Base-by-base conservation (phyloP, 345 rosid species). In the Pugionium cornutum region DNA sequence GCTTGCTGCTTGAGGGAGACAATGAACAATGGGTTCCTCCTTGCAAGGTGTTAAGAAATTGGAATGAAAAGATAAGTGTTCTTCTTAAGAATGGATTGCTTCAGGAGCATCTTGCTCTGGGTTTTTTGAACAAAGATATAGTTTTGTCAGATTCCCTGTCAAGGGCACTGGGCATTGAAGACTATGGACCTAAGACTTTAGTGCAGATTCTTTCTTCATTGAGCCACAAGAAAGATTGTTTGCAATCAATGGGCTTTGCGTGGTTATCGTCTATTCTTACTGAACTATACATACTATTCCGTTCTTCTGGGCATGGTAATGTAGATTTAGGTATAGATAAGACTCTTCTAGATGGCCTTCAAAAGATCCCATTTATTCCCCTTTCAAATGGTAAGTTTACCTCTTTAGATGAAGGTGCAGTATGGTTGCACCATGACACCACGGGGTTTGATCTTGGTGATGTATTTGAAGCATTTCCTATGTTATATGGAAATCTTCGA, bases 1-100 rank as follows among this genome's bases (percentile, higher is more conserved):
- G 98, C 78, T 81, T 92, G 76, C 76, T 85, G 67, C 76, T 88
- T 64, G 97, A 92, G 79, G 97, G 96, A 76, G 84, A 81, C 55
- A 64, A 76, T 66, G 70, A 72, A 51, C 74, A 76, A 9, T 88
- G 96, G 98, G 94, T 83, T 62, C 96, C 88, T 58, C 96, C 98
- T 2, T 84, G 97, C 83, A 88, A 77, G 77, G 98, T 86, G 67
- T 75, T 92, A 29, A 80, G 91, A 80, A 84, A 88, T 57, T 92
- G 98, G 98, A 85, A 77, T 76, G 85, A 84, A 69, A 81, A 80
- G 44, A 85, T 86, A 45, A 80, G 68, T 54, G 33, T 29, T 74
- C 80, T 92, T 76, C 76, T 92, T 44, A 81, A 84, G 33, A 84
- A 80, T 65, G 66, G 62, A 55, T 76, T 92, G 68, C 91, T 92